Evolutionary conservation across 2,329 filamentous ascomycete genomes (phyloP).

Genomic region (Zymoseptoria brevis): DNA sequence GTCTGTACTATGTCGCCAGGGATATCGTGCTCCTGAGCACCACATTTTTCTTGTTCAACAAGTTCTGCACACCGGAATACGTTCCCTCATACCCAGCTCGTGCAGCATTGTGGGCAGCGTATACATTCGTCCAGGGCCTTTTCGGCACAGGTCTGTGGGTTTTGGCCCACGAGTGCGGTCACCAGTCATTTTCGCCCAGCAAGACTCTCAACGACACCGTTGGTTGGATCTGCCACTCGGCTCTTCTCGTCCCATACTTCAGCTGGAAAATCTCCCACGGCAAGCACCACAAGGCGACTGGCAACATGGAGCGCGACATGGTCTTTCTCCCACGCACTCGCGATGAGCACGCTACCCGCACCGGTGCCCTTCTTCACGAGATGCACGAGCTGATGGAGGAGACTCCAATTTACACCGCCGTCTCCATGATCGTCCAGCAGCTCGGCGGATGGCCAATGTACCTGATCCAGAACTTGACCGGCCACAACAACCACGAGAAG

Average conservation of each 20-base stretch:
- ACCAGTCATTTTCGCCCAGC: conserved; percentile 92
- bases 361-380: conserved; percentile 71
- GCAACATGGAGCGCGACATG: conserved; percentile 97
- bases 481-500: conserved; percentile 87
- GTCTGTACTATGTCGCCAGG: conserved; percentile 75
- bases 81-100: conserved; percentile 64
- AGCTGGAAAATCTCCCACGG: conserved; percentile 99
- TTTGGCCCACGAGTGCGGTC: conserved; percentile 93
- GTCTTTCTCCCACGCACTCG: conserved; percentile 94
- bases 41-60: conserved; percentile 85
- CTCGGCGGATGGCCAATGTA: conserved; percentile 90
- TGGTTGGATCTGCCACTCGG: conserved; percentile 84
- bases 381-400: conserved; percentile 86
- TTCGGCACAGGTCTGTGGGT: conserved; percentile 95
- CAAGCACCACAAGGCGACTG: conserved; percentile 99
- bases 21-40: conserved; percentile 64
- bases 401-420: conserved; percentile 74
- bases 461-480: conserved; percentile 83
- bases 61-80: conserved; percentile 76
- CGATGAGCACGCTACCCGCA: conserved; percentile 65
- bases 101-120: conserved; percentile 55
- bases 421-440: conserved; percentile 74
- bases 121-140: conserved; percentile 79
- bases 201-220: conserved; percentile 84
- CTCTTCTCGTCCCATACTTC: conserved; percentile 91